These are phyloP conservation scores for Paraconiothyrium brasiliense DNA, from an alignment of 2,329 filamentous ascomycete genomes.

Conservation along the genomic window DNA sequence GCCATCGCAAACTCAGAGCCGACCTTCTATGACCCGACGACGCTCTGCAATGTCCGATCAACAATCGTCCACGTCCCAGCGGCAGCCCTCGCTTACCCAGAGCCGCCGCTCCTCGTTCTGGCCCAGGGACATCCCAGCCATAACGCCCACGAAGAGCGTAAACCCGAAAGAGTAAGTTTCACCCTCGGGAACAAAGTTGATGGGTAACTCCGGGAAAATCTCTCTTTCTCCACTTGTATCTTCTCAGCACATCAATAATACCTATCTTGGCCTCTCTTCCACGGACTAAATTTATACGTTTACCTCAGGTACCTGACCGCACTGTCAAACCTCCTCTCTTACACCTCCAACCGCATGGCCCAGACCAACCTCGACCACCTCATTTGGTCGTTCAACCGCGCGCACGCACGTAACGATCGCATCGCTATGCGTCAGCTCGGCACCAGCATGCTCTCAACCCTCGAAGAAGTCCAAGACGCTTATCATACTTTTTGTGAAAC, in stretches of 20 bases:
- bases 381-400: neutral
- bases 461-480: neutral
- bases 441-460: neutral
- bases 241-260: neutral
- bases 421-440: neutral
- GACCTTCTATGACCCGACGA: neutral
- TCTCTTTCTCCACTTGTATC: neutral
- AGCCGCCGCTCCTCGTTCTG: neutral
- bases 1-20: neutral
- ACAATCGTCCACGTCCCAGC: neutral
- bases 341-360: neutral
- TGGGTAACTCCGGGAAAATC: too few relatives aligned
- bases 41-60: neutral
- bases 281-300: neutral
- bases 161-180: constrained; percentile 5
- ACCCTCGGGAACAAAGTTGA: neutral
- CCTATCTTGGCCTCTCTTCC: too few relatives aligned
- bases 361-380: neutral
- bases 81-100: neutral
- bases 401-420: neutral
- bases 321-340: neutral
- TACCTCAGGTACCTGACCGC: neutral
- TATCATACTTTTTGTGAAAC: constrained; percentile 1
- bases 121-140: neutral
- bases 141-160: neutral